Conservation (phyloP, 176 grass and related monocot genomes). For the Hsuehochloa calcarea region DNA sequence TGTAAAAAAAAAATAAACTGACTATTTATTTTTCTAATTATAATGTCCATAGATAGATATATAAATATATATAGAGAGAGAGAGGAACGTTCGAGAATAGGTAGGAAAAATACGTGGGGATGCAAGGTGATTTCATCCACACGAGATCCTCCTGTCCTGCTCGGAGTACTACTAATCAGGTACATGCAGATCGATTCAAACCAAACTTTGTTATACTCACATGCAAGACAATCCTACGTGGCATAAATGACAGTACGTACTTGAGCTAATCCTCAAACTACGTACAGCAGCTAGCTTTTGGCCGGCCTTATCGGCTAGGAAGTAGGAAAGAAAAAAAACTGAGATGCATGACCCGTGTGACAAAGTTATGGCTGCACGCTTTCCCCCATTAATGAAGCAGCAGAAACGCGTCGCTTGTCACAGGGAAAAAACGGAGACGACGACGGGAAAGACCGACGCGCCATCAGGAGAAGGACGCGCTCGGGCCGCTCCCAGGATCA, state of each 20-base stretch:
- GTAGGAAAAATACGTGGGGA: neutral
- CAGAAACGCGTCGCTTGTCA: neutral
- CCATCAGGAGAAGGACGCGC: conserved; percentile 10
- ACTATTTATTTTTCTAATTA: no score
- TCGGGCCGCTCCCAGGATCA: neutral
- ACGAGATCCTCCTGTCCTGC: neutral
- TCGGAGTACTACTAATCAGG: neutral
- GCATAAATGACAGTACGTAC: neutral
- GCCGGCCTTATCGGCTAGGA: neutral
- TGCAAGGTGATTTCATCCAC: neutral
- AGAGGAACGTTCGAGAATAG: neutral
- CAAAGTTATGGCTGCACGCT: neutral
- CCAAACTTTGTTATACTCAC: neutral
- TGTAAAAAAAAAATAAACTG: no score
- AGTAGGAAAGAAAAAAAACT: neutral
- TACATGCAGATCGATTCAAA: neutral
- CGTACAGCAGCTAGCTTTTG: neutral
- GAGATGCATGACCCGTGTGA: neutral
- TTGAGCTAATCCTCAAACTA: neutral
- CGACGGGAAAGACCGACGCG: neutral
- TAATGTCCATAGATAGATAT: no score
- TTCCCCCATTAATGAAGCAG: conserved; percentile 3
- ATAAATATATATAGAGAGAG: neutral
- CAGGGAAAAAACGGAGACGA: neutral
- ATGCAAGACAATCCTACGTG: neutral